phyloP scores from a whole-genome alignment of 2,329 filamentous ascomycete species.

The Calonectria ilicicola region DNA sequence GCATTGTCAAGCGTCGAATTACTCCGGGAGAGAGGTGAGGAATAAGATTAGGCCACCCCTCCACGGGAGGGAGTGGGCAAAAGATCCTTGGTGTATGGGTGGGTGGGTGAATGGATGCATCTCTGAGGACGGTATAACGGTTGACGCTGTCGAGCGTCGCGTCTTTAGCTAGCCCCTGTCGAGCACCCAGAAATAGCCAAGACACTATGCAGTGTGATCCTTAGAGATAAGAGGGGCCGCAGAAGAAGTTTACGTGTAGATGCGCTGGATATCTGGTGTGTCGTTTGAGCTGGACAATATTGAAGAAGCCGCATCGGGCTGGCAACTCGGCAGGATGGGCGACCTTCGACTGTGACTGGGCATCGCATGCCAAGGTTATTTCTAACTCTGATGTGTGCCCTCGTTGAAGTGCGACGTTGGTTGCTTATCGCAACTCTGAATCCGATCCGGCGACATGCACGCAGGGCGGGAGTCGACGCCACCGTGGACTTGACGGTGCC shows the following conservation, averaged over 20 bases:
- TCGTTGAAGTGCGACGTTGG: neutral
- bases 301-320: neutral
- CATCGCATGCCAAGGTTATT: conserved; percentile 7
- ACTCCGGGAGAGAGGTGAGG: conserved; percentile 1
- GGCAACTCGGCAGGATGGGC: neutral
- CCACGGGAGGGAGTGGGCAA: neutral
- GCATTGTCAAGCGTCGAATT: neutral
- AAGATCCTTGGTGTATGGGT: neutral
- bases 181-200: conserved; percentile 30
- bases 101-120: conserved; percentile 4
- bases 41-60: conserved; percentile 20
- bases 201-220: neutral
- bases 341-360: neutral
- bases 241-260: neutral
- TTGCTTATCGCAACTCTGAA: conserved; percentile 36
- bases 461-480: conserved; percentile 30
- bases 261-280: neutral
- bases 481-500: conserved; percentile 34
- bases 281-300: neutral
- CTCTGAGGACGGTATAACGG: conserved; percentile 13
- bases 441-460: conserved; percentile 24
- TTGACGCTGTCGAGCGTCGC: conserved; percentile 1
- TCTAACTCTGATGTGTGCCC: neutral
- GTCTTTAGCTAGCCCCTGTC: neutral
- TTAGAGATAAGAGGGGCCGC: conserved; percentile 4